Evolutionary conservation across 2,329 filamentous ascomycete species (phyloP), one percentile per base, ranked within the genome.

Genomic region (Fusarium sp.): DNA sequence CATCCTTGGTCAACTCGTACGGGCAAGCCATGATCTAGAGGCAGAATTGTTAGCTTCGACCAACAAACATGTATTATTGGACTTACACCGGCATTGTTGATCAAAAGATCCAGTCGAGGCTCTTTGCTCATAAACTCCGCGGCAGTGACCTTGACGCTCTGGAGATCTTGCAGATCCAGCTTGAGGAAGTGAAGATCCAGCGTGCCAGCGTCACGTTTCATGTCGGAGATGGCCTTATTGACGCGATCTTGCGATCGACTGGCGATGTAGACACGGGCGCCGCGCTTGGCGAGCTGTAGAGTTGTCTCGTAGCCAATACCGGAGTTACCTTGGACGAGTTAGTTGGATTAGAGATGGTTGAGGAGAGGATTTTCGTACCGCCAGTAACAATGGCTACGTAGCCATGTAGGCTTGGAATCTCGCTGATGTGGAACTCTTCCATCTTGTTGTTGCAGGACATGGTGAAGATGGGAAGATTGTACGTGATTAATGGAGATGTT

Each of bases 61-160:
- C 7, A 5, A 6, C 6, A 20, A 13, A 20, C 0, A 20, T 52
- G 48, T 2, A n/a, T 10, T 7, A 3, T 2, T 30, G 27, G 7
- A 30, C 27, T 20, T 87, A 75, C 72, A 5, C 76, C 76, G 2
- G 76, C 76, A 27, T 78, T 78, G 27, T 77, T 78, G 14, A 78
- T 76, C 0, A 78, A 32, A 3, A 78, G 52, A 27, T 78, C 76
- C 14, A 79, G 70, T 2, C 67, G 67, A 11, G 59, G 27, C 14
- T 79, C 77, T 8, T 68, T 32, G 7, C 59, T 18, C 50, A 66
- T 69, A 54, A 79, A 79, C 4, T 72, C 64, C 3, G 50, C 57
- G 3, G 57, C 70, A 2, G 77, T 76, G 0, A 18, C 35, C 20
- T 76, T 76, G 32, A 79, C 68, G 1, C 66, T 76, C 20, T 69